A percentile compares a stretch with the other conserved stretches of the same genome.
Evolutionary conservation across 2,329 filamentous ascomycete genomes (phyloP).

Genomic region (Zymoseptoria passerinii): DNA sequence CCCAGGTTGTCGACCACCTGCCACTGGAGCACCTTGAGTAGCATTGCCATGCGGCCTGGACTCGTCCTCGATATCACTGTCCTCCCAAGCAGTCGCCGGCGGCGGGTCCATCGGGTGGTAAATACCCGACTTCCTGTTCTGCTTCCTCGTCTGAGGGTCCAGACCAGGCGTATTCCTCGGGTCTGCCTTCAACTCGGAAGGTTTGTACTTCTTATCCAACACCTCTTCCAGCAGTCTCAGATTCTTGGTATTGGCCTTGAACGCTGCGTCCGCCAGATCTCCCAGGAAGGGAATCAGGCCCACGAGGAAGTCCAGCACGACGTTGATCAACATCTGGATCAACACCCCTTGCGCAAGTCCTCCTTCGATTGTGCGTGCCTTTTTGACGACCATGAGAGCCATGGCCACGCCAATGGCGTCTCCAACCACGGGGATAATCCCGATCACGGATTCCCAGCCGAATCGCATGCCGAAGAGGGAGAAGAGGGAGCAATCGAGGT

Average conservation of each 20-base stretch:
- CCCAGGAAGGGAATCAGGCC: constrained; percentile 69
- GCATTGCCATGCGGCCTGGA: neutral
- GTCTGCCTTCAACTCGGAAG: constrained; percentile 24
- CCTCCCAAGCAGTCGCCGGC: constrained; percentile 41
- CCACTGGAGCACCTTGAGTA: neutral
- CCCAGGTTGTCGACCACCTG: neutral
- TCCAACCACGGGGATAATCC: constrained; percentile 70
- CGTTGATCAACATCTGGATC: constrained; percentile 71
- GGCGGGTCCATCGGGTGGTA: constrained; percentile 29
- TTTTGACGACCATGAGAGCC: constrained; percentile 64
- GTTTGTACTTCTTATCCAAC: constrained; percentile 59
- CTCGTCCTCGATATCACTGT: constrained; percentile 34
- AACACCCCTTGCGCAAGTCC: constrained; percentile 58
- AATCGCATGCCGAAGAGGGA: constrained; percentile 73
- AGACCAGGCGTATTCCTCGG: constrained; percentile 20
- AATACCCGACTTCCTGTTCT: constrained; percentile 26
- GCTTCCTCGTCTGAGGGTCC: constrained; percentile 27
- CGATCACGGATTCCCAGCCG: constrained; percentile 83
- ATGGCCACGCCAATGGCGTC: constrained; percentile 67
- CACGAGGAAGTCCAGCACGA: constrained; percentile 63
- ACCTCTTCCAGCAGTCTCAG: constrained; percentile 60
- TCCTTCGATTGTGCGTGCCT: constrained; percentile 66
- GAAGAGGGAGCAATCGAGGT: constrained; percentile 76
- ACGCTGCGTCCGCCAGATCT: constrained; percentile 64
- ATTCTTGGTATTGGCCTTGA: constrained; percentile 70